Conservation (phyloP, 768 basidiomycete genomes). For the Phaeolepiota aurea region DNA sequence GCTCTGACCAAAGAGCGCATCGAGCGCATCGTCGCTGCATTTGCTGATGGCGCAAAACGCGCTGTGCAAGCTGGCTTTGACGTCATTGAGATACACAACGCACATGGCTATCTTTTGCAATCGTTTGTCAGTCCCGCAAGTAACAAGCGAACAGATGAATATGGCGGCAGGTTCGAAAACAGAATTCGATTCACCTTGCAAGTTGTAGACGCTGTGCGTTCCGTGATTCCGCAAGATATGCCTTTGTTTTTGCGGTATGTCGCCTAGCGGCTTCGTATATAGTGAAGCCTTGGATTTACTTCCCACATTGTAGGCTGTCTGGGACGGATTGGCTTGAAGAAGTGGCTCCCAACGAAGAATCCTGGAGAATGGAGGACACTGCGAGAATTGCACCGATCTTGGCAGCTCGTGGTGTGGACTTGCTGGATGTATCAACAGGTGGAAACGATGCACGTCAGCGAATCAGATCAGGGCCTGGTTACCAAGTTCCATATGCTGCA, state of each 20-base stretch:
- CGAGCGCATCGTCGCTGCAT: slow-evolving; percentile 46
- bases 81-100: slow-evolving; percentile 54
- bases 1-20: slow-evolving; percentile 52
- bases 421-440: slow-evolving; percentile 65
- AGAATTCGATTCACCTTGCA: slow-evolving; percentile 54
- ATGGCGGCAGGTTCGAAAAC: slow-evolving; percentile 68
- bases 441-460: slow-evolving; percentile 43
- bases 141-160: slow-evolving; percentile 61
- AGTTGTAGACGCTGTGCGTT: slow-evolving; percentile 56
- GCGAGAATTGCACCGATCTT: slow-evolving; percentile 51
- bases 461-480: slow-evolving; percentile 26
- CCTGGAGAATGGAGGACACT: slow-evolving; percentile 67
- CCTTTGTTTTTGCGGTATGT: slow-evolving; percentile 66
- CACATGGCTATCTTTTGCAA: slow-evolving; percentile 54
- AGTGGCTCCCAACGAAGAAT: slow-evolving; percentile 45
- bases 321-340: slow-evolving; percentile 71
- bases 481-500: slow-evolving; percentile 52
- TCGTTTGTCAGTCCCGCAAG: slow-evolving; percentile 50
- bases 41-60: slow-evolving; percentile 39
- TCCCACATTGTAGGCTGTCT: slow-evolving; percentile 40
- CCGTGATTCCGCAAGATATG: slow-evolving; percentile 47
- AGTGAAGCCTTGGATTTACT: background rate
- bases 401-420: slow-evolving; percentile 58
- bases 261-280: background rate
- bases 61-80: slow-evolving; percentile 54